Conservation (phyloP, 1,139 yeast genomes). For the Pichia sp. region DNA sequence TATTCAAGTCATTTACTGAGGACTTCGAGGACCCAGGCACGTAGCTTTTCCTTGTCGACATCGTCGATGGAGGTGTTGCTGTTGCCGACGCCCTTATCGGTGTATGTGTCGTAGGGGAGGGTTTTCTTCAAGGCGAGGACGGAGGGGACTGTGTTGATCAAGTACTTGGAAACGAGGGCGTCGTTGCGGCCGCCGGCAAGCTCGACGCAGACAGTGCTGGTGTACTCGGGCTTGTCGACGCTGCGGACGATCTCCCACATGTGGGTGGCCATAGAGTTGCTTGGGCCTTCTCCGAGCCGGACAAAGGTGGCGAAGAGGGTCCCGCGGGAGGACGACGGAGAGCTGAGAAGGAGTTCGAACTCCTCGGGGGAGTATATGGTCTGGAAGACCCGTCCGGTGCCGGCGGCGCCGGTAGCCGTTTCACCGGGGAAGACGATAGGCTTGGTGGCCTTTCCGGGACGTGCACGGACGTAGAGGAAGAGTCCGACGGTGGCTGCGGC, state of each 20-base stretch:
- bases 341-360: conserved; percentile 10
- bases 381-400: conserved; percentile 15
- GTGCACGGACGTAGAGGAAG: conserved; percentile 6
- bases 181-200: conserved; percentile 36
- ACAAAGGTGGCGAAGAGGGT: conserved; percentile 50
- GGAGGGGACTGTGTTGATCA: conserved; percentile 57
- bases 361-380: conserved; percentile 19
- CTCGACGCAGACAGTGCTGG: conserved; percentile 19
- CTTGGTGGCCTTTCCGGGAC: conserved; percentile 15
- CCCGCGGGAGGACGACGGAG: conserved; percentile 15
- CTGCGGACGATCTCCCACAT: conserved; percentile 50
- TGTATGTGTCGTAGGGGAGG: conserved; percentile 51
- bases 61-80: conserved; percentile 37
- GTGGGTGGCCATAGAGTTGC: conserved; percentile 61
- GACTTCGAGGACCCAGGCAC: conserved; percentile 45
- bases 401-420: neutral
- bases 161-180: conserved; percentile 56
- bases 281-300: conserved; percentile 56
- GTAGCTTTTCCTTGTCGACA: conserved; percentile 49
- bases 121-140: conserved; percentile 66
- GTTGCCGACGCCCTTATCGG: conserved; percentile 35
- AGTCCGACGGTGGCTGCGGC: conserved; percentile 13
- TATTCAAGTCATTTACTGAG: neutral
- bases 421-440: conserved; percentile 13
- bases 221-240: conserved; percentile 58